Evolutionary conservation across 2,329 filamentous ascomycete genomes (phyloP).

Genomic region (Diaporthe nobilis): DNA sequence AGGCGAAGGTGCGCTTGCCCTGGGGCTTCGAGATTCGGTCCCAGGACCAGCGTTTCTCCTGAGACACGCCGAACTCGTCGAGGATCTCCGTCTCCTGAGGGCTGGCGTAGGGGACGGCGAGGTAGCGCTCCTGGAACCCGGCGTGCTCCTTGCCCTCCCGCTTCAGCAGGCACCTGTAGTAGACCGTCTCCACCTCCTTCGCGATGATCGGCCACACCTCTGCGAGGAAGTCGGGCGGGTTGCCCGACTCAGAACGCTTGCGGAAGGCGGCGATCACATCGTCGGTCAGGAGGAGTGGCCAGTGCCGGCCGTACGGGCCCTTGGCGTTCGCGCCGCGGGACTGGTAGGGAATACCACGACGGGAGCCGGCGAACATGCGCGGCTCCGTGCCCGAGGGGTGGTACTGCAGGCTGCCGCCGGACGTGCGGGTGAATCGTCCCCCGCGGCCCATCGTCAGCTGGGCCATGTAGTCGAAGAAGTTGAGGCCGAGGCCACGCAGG

Average conservation of each 20-base stretch:
- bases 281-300: slow-evolving; percentile 1
- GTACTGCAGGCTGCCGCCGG: not conserved
- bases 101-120: slow-evolving; percentile 1
- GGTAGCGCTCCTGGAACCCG: slow-evolving; percentile 10
- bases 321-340: slow-evolving; percentile 12
- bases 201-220: slow-evolving; percentile 23
- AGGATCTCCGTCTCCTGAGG: slow-evolving; percentile 11
- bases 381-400: slow-evolving; percentile 20
- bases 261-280: slow-evolving; percentile 4
- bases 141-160: not conserved
- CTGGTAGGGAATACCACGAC: slow-evolving; percentile 26
- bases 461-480: slow-evolving; percentile 32
- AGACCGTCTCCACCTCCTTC: slow-evolving; percentile 30
- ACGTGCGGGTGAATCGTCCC: not conserved
- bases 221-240: slow-evolving; percentile 13
- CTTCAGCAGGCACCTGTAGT: not conserved
- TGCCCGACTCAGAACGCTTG: slow-evolving; percentile 9
- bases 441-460: slow-evolving; percentile 18
- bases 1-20: slow-evolving; percentile 2
- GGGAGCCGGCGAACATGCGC: slow-evolving; percentile 13
- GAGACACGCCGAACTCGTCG: not conserved
- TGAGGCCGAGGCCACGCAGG: slow-evolving; percentile 28
- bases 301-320: slow-evolving; percentile 2
- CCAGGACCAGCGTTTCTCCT: slow-evolving; percentile 21
- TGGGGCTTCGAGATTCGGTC: not conserved